Percentiles rank a stretch among this genome's conserved stretches.
Conservation (phyloP, 306 rosid genomes). For the Fragaria ananassa region DNA sequence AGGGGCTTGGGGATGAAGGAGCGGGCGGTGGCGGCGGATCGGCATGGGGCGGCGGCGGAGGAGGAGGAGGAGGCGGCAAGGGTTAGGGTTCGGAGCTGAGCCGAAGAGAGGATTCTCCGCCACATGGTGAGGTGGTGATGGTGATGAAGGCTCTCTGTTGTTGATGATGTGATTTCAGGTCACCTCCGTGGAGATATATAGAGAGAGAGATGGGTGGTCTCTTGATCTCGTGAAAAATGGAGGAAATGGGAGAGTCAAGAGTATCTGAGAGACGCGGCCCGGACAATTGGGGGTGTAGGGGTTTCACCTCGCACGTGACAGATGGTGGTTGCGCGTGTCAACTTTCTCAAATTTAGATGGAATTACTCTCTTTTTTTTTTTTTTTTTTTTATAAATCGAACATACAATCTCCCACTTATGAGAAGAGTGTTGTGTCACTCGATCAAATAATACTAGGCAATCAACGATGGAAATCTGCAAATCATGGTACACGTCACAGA, state of each 20-base stretch:
- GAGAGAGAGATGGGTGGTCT: neutral
- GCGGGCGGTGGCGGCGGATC: conserved; percentile 33
- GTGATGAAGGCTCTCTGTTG: neutral
- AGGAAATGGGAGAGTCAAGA: neutral
- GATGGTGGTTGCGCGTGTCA: neutral
- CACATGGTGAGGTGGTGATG: conserved; percentile 41
- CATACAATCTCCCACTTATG: too few relatives aligned
- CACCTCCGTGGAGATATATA: conserved; percentile 9
- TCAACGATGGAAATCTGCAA: too few relatives aligned
- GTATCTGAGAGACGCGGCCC: neutral
- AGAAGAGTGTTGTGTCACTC: too few relatives aligned
- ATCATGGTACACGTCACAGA: too few relatives aligned
- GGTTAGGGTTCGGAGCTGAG: conserved; percentile 61
- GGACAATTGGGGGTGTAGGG: neutral
- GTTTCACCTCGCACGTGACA: conserved; percentile 22
- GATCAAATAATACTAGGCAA: too few relatives aligned
- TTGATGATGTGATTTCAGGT: conserved; percentile 20
- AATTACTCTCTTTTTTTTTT: too few relatives aligned
- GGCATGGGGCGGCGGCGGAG: conserved; percentile 33
- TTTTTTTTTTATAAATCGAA: too few relatives aligned
- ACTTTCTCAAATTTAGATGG: neutral
- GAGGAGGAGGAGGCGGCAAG: conserved; percentile 21
- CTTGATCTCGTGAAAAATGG: conserved; percentile 3
- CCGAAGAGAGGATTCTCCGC: conserved; percentile 64
- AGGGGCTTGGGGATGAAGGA: conserved; percentile 18